phyloP scores from a whole-genome alignment of 2,329 filamentous ascomycete species.

The Cryphonectria nitschkei region DNA sequence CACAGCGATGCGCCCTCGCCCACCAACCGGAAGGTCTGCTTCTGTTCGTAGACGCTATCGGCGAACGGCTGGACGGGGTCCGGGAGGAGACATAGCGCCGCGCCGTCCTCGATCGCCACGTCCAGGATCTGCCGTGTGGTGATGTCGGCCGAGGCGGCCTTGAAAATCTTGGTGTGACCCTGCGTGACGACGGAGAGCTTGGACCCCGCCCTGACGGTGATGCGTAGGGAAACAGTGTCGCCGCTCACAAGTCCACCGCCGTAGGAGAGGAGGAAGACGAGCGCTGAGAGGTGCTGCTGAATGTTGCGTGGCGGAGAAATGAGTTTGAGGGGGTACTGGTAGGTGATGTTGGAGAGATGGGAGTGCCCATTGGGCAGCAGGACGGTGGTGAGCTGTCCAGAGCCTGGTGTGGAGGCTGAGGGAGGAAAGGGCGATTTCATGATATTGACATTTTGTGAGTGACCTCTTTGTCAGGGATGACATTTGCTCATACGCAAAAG shows the following conservation, averaged over 20 bases:
- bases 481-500: not conserved
- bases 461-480: not conserved
- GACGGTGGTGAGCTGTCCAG: constrained; percentile 76
- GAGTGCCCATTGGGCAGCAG: constrained; percentile 73
- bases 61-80: constrained; percentile 94
- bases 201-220: constrained; percentile 66
- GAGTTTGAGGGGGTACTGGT: constrained; percentile 94
- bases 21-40: constrained; percentile 72
- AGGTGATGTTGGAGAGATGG: constrained; percentile 74
- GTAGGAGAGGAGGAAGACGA: constrained; percentile 91
- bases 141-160: constrained; percentile 62
- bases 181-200: constrained; percentile 70
- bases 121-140: constrained; percentile 62
- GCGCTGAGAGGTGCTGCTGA: constrained; percentile 64
- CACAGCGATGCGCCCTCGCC: constrained; percentile 66
- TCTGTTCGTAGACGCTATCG: constrained; percentile 81
- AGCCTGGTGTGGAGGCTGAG: constrained; percentile 74
- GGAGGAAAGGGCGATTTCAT: constrained; percentile 76
- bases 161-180: constrained; percentile 96
- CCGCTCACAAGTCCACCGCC: constrained; percentile 91
- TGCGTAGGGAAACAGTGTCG: constrained; percentile 75
- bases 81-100: constrained; percentile 71
- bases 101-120: constrained; percentile 53
- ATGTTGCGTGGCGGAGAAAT: constrained; percentile 75
- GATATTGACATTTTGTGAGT: constrained; percentile 24